phyloP scores from a whole-genome alignment of 2,329 filamentous ascomycete genomes.

The Colletotrichum coccodes region DNA sequence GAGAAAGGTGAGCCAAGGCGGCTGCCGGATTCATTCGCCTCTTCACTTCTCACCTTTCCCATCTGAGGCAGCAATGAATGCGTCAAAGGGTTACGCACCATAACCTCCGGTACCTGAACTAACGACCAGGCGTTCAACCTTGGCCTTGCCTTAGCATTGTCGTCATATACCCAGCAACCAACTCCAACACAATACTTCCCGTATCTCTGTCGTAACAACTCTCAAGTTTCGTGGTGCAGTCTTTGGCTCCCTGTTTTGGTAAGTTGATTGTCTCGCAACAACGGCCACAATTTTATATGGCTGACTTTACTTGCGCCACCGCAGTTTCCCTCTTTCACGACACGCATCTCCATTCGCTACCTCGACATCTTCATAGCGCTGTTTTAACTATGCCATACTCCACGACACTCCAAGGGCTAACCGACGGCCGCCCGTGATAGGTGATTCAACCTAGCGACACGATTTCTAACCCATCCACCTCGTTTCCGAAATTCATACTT shows the following conservation, averaged over 20 bases:
- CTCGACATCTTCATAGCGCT: neutral
- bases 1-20: neutral
- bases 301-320: neutral
- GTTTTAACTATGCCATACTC: constrained; percentile 1
- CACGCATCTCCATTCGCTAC: neutral
- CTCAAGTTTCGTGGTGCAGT: neutral
- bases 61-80: neutral
- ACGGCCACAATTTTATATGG: neutral
- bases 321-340: neutral
- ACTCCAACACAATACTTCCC: neutral
- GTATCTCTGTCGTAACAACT: no score
- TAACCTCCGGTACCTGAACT: neutral
- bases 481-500: neutral
- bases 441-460: neutral
- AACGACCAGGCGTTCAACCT: neutral
- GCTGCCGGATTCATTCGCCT: neutral
- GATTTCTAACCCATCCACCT: neutral
- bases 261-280: neutral
- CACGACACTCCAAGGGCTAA: neutral
- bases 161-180: neutral
- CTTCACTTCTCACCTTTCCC: neutral
- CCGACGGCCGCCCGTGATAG: neutral
- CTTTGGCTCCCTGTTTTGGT: neutral
- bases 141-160: neutral
- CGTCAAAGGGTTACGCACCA: neutral